Evolutionary conservation across 2,329 filamentous ascomycete genomes (phyloP).

Genomic region (Polytolypa hystricis): DNA sequence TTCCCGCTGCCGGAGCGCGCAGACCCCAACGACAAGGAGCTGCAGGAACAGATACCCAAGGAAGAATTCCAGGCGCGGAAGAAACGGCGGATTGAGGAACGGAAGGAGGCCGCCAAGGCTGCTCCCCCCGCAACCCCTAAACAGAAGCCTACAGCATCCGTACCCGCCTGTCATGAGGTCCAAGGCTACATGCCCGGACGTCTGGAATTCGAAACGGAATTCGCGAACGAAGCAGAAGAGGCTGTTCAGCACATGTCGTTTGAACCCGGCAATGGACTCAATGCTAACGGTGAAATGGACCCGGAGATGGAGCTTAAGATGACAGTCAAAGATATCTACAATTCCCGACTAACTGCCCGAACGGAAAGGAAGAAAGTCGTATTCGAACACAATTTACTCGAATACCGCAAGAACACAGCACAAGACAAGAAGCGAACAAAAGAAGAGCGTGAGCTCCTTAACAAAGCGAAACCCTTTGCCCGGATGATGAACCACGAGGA

Average conservation of each 20-base stretch:
- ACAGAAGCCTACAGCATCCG: conserved; percentile 89
- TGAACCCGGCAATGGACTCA: conserved; percentile 87
- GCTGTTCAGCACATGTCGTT: conserved; percentile 98
- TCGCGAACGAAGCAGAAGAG: conserved; percentile 95
- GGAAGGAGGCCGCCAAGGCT: conserved; percentile 76
- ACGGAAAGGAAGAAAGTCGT: conserved; percentile 94
- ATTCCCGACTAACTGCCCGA: conserved; percentile 75
- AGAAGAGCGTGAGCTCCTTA: conserved; percentile 81
- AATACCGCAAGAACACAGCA: conserved; percentile 84
- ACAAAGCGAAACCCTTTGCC: conserved; percentile 91
- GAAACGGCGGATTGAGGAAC: conserved; percentile 84
- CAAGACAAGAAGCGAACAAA: conserved; percentile 91
- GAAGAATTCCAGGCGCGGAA: conserved; percentile 90
- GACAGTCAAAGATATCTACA: conserved; percentile 98
- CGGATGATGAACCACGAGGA: conserved; percentile 93
- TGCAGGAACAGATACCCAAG: conserved; percentile 70
- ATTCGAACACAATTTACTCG: conserved; percentile 86
- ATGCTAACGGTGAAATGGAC: conserved; percentile 77
- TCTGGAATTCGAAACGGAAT: conserved; percentile 93
- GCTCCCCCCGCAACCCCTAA: conserved; percentile 76
- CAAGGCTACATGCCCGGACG: conserved; percentile 98
- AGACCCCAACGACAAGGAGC: conserved; percentile 65
- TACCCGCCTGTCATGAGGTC: conserved; percentile 93
- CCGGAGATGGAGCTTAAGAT: conserved; percentile 96
- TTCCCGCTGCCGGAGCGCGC: conserved; percentile 85